Percentiles rank a stretch among this genome's conserved stretches.
These are phyloP conservation scores for Prunus davidiana DNA, from an alignment of 306 rosid genomes.

Conservation along the genomic window DNA sequence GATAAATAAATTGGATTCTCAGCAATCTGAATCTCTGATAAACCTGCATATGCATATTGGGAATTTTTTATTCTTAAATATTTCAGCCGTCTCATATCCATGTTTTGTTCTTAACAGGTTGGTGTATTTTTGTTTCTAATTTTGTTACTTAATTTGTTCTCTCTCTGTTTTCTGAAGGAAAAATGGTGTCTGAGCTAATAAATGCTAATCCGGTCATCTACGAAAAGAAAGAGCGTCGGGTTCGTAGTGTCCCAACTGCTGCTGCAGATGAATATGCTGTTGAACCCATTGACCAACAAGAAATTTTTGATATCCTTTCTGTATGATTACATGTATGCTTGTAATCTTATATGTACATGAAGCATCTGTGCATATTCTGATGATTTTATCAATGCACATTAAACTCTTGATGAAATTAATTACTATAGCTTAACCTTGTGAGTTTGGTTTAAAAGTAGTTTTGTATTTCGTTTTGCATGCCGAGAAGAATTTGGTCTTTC, in stretches of 20 bases:
- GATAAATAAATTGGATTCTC: background rate
- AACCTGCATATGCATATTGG: background rate
- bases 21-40: background rate
- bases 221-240: slow-evolving; percentile 75
- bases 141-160: background rate
- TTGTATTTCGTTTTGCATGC: background rate
- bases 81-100: background rate
- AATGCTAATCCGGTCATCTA: slow-evolving; percentile 81
- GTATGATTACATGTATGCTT: background rate
- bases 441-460: background rate
- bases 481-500: slow-evolving; percentile 20
- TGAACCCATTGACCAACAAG: slow-evolving; percentile 74
- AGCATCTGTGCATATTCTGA: background rate
- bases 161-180: background rate
- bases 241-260: slow-evolving; percentile 39
- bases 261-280: slow-evolving; percentile 39
- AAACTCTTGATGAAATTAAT: background rate
- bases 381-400: too few relatives aligned
- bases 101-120: background rate
- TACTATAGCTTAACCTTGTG: background rate
- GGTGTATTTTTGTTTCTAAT: background rate
- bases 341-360: background rate
- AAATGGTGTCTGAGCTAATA: slow-evolving; percentile 70
- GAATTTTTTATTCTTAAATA: background rate
- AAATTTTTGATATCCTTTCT: slow-evolving; percentile 86